Evolutionary conservation across 73 alveolate genomes (phyloP).

Genomic region (Paraurostyla sp.): DNA sequence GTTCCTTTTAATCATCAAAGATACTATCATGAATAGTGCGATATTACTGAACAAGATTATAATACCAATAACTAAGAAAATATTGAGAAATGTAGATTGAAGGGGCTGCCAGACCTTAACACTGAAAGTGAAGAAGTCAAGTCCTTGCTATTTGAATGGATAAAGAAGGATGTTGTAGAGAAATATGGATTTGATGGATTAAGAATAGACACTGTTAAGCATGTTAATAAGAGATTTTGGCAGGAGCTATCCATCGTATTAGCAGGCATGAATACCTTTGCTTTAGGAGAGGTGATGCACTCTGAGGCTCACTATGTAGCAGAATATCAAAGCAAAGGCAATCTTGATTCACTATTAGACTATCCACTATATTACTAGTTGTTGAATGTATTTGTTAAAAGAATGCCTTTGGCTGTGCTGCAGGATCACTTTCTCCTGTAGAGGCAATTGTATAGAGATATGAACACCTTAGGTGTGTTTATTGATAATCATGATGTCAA

Average conservation of each 20-base stretch:
- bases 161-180: constrained; percentile 48
- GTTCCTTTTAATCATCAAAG: constrained; percentile 71
- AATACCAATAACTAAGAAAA: constrained; percentile 40
- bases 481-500: constrained; percentile 83
- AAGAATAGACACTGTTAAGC: constrained; percentile 81
- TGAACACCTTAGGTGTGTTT: constrained; percentile 71
- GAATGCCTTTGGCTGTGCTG: constrained; percentile 13
- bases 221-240: constrained; percentile 82
- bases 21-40: constrained; percentile 73
- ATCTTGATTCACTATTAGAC: constrained; percentile 79
- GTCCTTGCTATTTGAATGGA: constrained; percentile 73
- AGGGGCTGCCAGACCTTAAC: constrained; percentile 77
- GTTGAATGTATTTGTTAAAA: constrained; percentile 52
- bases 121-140: constrained; percentile 74
- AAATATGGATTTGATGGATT: constrained; percentile 87
- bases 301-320: constrained; percentile 49
- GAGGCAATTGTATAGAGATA: constrained; percentile 40
- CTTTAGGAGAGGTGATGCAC: constrained; percentile 78
- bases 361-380: constrained; percentile 70
- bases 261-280: constrained; percentile 61
- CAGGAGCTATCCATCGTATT: constrained; percentile 51
- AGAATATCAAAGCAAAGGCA: constrained; percentile 79
- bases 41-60: constrained; percentile 37
- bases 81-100: constrained; percentile 75
- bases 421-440: constrained; percentile 57